Evolutionary conservation across 768 basidiomycete genomes (phyloP).

Genomic region (Fomitopsis pulvina): DNA sequence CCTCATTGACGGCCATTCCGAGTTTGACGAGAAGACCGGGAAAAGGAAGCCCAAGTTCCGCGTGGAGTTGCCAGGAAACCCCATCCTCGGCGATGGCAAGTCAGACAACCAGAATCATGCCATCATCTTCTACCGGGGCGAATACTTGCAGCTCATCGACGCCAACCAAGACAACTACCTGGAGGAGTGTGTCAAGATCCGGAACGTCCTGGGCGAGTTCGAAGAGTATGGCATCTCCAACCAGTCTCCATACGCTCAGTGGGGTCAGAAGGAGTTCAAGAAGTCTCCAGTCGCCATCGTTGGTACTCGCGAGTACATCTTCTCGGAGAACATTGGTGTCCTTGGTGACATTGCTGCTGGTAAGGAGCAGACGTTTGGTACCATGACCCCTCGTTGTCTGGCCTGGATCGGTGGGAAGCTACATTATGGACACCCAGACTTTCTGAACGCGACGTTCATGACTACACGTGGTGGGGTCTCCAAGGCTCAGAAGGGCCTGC

Average conservation of each 20-base stretch:
- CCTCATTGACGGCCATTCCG: constrained; percentile 96
- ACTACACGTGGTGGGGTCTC: constrained; percentile 97
- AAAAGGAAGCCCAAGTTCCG: constrained; percentile 96
- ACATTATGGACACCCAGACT: constrained; percentile 99
- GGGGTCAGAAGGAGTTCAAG: constrained; percentile 90
- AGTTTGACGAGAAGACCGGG: constrained; percentile 82
- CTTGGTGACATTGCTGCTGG: constrained; percentile 98
- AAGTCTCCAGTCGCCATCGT: constrained; percentile 94
- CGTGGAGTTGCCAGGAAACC: constrained; percentile 95
- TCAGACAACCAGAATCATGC: constrained; percentile 99
- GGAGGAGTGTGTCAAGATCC: constrained; percentile 98
- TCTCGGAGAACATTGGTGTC: constrained; percentile 99
- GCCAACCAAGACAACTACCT: constrained; percentile 99
- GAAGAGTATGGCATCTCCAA: constrained; percentile 88
- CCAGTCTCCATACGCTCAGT: constrained; percentile 94
- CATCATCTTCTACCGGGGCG: constrained; percentile 97
- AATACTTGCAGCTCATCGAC: constrained; percentile 98
- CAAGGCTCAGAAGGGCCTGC: constrained; percentile 97
- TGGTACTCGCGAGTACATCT: constrained; percentile 98
- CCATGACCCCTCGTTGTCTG: constrained; percentile 89
- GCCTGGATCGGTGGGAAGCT: constrained; percentile 98
- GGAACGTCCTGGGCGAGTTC: constrained; percentile 95
- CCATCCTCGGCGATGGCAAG: constrained; percentile 98
- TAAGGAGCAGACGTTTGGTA: constrained; percentile 99
- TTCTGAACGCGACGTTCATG: constrained; percentile 98